A percentile compares a stretch with the other conserved stretches of the same genome.
Evolutionary conservation across 345 rosid species (phyloP).

Genomic region (Dipteronia dyeriana): DNA sequence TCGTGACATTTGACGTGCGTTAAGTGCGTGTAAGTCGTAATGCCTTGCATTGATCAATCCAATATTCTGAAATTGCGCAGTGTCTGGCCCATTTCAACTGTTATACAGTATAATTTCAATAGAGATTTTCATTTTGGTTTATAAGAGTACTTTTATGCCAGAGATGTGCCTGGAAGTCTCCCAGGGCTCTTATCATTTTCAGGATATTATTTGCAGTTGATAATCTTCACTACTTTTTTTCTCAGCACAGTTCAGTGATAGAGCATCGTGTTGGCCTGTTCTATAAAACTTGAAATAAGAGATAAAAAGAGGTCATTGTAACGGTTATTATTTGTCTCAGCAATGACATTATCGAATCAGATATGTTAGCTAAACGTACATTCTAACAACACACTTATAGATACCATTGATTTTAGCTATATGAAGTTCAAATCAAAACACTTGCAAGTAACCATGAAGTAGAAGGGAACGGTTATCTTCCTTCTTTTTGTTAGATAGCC

Average conservation of each 20-base stretch:
- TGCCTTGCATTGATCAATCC: constrained; percentile 11
- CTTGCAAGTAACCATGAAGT: not conserved
- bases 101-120: not conserved
- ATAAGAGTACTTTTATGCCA: not conserved
- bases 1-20: constrained; percentile 16
- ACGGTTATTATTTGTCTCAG: not conserved
- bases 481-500: not conserved
- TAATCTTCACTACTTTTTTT: not conserved
- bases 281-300: not conserved
- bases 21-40: constrained; percentile 6
- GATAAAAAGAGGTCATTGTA: not conserved
- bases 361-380: not conserved
- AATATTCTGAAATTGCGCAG: constrained; percentile 14
- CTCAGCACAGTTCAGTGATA: not conserved
- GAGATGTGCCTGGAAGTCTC: not conserved
- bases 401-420: not conserved
- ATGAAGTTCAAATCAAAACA: not conserved
- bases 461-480: not conserved
- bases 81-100: constrained; percentile 5
- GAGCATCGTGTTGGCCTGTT: no score
- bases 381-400: not conserved
- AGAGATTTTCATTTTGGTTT: not conserved
- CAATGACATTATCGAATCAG: not conserved
- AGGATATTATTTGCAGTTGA: not conserved
- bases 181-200: not conserved